Evolutionary conservation across 1,139 yeast genomes (phyloP), one percentile per base, ranked within the genome.

Genomic region (Debaryomycetaceae sp.): DNA sequence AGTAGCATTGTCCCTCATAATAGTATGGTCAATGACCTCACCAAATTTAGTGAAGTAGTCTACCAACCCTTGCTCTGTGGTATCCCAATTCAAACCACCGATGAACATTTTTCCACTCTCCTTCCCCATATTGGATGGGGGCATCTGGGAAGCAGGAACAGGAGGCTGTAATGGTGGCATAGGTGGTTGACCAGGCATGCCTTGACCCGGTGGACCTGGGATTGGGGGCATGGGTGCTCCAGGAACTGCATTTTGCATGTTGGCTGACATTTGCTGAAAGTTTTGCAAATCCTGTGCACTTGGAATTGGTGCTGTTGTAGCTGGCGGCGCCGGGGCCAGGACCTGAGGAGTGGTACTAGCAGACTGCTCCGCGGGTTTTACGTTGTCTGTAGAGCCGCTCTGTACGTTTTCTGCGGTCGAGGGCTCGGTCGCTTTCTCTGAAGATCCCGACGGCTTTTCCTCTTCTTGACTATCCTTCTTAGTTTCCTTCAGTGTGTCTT

Each of bases 11-110:
- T 93, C 99, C 61, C 96, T 86, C 99, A 95, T 93, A 53, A 93
- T 95, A 36, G 95, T 89, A 57, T 89, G 83, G 54, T 93, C 98
- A 36, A 81, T 66, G 43, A 93, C 95, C 52, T 87, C 95, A 55
- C 99, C 99, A 64, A 81, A 93, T 65, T 93, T 87, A 44, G 85
- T 76, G 64, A 93, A 93, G 65, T 93, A 93, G 47, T 83, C 84
- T 50, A 80, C 83, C 64, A 93, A 66, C 24, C 82, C 80, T 48
- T 84, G 96, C 59, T 93, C 99, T 6, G 95, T 85, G 27, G 99
- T 93, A 60, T 93, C 99, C 99, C 99, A 93, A 59, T 93, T 95
- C 55, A 93, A 81, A 43, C 99, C 99, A 53, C 99, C 99, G 63
- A 93, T 83, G 62, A 93, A 93, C 97, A 95, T 90, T 62, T 93